phyloP scores from a whole-genome alignment of 495 filamentous ascomycete species.

The Aspergillus affinis region DNA sequence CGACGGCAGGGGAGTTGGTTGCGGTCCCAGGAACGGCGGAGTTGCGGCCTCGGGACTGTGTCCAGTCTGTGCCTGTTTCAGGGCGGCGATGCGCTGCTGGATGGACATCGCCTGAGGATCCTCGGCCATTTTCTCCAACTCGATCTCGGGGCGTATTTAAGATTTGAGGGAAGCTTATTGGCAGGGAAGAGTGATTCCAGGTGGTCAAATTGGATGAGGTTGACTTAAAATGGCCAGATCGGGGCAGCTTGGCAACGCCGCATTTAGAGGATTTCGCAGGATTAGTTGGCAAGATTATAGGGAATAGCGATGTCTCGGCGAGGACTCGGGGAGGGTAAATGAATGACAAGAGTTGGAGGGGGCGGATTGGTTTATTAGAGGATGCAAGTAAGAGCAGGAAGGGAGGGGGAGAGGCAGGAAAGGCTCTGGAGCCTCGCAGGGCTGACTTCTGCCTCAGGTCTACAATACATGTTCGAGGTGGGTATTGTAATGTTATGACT shows the following conservation, averaged over 20 bases:
- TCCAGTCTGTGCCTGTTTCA: slow-evolving; percentile 58
- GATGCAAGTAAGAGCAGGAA: neutral
- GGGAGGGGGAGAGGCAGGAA: neutral
- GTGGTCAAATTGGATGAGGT: neutral
- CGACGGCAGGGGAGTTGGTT: slow-evolving; percentile 27
- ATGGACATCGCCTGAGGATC: slow-evolving; percentile 51
- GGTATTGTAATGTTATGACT: neutral
- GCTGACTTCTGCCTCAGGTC: neutral
- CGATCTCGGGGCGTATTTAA: neutral
- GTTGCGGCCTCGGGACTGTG: slow-evolving; percentile 30
- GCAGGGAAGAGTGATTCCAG: neutral
- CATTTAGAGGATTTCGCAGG: neutral
- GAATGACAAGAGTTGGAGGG: neutral
- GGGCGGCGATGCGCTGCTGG: slow-evolving; percentile 56
- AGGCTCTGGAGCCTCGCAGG: neutral
- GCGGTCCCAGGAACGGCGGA: slow-evolving; percentile 20
- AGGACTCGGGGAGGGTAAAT: neutral
- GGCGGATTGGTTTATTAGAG: too few relatives aligned
- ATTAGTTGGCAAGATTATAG: neutral
- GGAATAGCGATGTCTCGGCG: too few relatives aligned
- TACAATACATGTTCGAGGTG: neutral
- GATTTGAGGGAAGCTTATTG: neutral
- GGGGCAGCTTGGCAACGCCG: neutral
- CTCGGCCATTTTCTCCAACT: slow-evolving; percentile 26
- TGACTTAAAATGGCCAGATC: neutral